Base-by-base conservation (phyloP, 1,139 yeast genomes). In the Candida sanyaensis region DNA sequence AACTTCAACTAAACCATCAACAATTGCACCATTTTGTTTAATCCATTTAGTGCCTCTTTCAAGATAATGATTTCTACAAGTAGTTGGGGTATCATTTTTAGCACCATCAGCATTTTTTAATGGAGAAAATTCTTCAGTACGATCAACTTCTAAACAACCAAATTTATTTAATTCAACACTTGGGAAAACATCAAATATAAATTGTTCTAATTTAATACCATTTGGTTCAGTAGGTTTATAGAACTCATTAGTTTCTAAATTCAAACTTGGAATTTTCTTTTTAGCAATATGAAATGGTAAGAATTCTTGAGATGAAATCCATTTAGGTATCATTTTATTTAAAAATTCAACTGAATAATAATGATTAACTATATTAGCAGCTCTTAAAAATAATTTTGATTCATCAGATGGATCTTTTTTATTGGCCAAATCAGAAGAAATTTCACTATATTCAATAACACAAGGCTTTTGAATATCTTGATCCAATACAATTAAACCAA, bases 311-410 rank as follows among this genome's bases (percentile, higher is more conserved):
- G 86, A 80, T 6, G 77, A 67, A 48, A 82, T 81, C 97, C 97
- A 92, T 41, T 73, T 61, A 6, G 88, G 86, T 49, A 91, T 75
- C 69, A 74, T 74, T 41, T 69, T 59, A 30, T 72, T 67, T 59
- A 95, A 73, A 59, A 91, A 80, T 27, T 80, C 84, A 43, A 88
- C 89, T 5, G 93, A 86, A 69, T 93, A 95, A 70, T 92, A 95
- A 68, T 95, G 99, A 64, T 95, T 95, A 50, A 93, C 99, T 55
- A 95, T 95, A 68, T 95, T 95, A 24, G 97, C 99, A 6, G 98
- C 97, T 57, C 99, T 80, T 61, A 90, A 80, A 56, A 80, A 81
- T 51, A 95, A 75, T 55, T 86, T 76, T 8, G 75, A 71, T 5
- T 70, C 57, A 58, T 83, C 80, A 12, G 68, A 62, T 10, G 80